phyloP scores from a whole-genome alignment of 2,329 filamentous ascomycete genomes.

The Mycosphaerella arachidis region DNA sequence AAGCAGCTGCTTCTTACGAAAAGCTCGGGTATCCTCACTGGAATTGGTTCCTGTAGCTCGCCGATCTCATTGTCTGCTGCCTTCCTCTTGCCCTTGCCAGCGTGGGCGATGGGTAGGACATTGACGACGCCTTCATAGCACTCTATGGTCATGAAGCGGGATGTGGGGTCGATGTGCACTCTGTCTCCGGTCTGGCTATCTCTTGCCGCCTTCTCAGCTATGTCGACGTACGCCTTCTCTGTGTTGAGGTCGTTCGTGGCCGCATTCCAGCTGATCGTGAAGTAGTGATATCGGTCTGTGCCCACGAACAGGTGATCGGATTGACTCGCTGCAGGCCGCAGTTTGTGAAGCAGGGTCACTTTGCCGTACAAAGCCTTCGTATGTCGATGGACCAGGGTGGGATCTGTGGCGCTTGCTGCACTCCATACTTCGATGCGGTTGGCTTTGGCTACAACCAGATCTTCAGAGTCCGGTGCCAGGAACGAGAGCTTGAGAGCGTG shows the following conservation, averaged over 20 bases:
- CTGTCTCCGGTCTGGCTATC: slow-evolving; percentile 79
- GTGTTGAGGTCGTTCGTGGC: slow-evolving; percentile 53
- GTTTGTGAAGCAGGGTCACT: slow-evolving; percentile 75
- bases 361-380: slow-evolving; percentile 77
- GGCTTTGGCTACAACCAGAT: slow-evolving; percentile 78
- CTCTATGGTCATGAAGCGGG: slow-evolving; percentile 58
- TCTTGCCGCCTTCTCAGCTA: slow-evolving; percentile 58
- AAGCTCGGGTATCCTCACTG: slow-evolving; percentile 61
- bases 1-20: slow-evolving; percentile 64
- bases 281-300: slow-evolving; percentile 85
- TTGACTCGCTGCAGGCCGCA: slow-evolving; percentile 67
- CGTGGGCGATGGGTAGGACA: slow-evolving; percentile 56
- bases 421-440: slow-evolving; percentile 84
- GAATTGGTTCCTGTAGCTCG: slow-evolving; percentile 58
- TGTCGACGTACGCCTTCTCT: slow-evolving; percentile 55
- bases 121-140: slow-evolving; percentile 65
- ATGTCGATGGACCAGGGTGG: slow-evolving; percentile 55
- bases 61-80: slow-evolving; percentile 47
- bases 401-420: slow-evolving; percentile 52
- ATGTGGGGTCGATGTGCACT: slow-evolving; percentile 65
- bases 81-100: slow-evolving; percentile 46
- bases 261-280: slow-evolving; percentile 85
- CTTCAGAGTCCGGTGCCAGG: slow-evolving; percentile 68
- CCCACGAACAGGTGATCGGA: slow-evolving; percentile 89
- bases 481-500: slow-evolving; percentile 81